A percentile compares a stretch with the other conserved stretches of the same genome.
Conservation (phyloP, 441 rosid genomes). For the Pelargonium citronellum region DNA sequence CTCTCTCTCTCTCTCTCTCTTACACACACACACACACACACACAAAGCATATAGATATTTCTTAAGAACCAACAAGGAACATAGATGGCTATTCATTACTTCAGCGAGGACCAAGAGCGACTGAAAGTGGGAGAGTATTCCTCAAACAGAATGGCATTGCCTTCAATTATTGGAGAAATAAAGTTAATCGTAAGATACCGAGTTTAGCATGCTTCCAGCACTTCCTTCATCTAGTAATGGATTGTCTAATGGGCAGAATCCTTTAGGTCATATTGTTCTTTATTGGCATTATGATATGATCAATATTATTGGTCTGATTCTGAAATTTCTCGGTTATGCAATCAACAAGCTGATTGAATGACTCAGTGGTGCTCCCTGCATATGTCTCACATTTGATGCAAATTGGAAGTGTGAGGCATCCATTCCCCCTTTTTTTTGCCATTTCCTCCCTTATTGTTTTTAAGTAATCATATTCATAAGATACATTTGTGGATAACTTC, state of each 20-base stretch:
- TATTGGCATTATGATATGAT: neutral
- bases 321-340: neutral
- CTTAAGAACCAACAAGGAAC: neutral
- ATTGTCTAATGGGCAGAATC: neutral
- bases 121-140: neutral
- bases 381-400: conserved; percentile 1
- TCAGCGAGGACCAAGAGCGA: neutral
- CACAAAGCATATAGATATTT: neutral
- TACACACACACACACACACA: neutral
- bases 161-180: conserved; percentile 5
- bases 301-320: neutral
- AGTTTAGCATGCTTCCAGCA: neutral
- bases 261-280: neutral
- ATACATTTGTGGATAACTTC: conserved; percentile 6
- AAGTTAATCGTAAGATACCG: neutral
- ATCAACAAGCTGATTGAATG: conserved; percentile 3
- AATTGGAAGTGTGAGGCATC: conserved; percentile 11
- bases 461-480: neutral
- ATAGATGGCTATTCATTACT: neutral
- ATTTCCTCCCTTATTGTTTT: neutral
- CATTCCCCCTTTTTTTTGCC: neutral
- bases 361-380: conserved; percentile 2
- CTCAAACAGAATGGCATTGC: neutral
- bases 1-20: conserved; percentile 9
- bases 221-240: neutral